Base-by-base conservation (phyloP, 2,329 filamentous ascomycete genomes). In the Scopulariopsis brevicaulis region DNA sequence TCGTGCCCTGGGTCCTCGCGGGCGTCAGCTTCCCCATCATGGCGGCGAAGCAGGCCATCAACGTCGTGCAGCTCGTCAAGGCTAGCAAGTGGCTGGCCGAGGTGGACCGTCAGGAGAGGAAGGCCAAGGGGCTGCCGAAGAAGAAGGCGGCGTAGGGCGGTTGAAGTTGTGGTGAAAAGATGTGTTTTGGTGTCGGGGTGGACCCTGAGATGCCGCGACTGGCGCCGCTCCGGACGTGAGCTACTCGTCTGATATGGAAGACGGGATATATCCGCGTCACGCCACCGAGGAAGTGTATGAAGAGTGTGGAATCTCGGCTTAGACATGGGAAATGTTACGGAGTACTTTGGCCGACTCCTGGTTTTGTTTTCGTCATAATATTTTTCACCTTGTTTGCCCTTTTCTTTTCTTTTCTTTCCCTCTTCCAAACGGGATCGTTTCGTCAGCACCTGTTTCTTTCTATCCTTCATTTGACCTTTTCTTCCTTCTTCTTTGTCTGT, bases 31-130 rank as follows among this genome's bases (percentile, higher is more conserved):
- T 87, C 64, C 92, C 92, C 14, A 78, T 96, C 69, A 97, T 97
- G 92, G 76, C 84, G 25, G 79, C 85, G 64, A 99, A 99, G 81
- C 94, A 99, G 70, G 80, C 88, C 67, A 90, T 97, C 78, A 99
- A 99, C 67, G 80, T 96, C 55, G 81, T 97, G 54, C 94, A 99
- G 77, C 81, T 99, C 65, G 83, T 96, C 67, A 96, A 96, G 73
- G 94, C 94, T 7, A 92, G 90, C 73, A 85, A 84, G 68, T 95
- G 90, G 86, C 79, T 99, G 46, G 94, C 90, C 0, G 92, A 97
- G 73, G 91, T 91, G n/a, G 94, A 99, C 66, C 72, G 87, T 40
- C 79, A 82, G 65, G 77, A 80, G 61, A 81, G 90, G 65, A 81
- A 63, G 59, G 71, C 69, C 43, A 67, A 71, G 64, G 83, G 82